Percentiles rank a stretch among this genome's conserved stretches.
phyloP scores from a whole-genome alignment of 2,329 filamentous ascomycete genomes.

The Aspergillus arachidicola region DNA sequence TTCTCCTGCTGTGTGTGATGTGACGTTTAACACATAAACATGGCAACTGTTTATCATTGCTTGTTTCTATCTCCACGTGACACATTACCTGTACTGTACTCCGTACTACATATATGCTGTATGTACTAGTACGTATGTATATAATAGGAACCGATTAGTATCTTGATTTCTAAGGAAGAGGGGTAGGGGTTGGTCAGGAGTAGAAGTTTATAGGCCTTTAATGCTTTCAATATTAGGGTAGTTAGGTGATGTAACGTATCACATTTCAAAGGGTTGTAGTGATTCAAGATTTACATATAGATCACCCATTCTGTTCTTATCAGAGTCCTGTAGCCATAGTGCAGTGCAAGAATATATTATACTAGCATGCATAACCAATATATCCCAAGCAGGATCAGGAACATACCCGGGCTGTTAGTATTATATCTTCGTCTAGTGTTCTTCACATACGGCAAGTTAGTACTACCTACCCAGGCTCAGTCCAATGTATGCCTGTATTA shows the following conservation, averaged over 20 bases:
- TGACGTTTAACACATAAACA: not conserved
- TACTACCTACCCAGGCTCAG: not conserved
- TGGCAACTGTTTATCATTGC: not conserved
- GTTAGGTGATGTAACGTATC: not conserved
- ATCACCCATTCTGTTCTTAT: not conserved
- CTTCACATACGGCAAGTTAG: not conserved
- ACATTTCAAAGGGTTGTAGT: not conserved
- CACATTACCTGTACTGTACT: not conserved
- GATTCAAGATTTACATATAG: not conserved
- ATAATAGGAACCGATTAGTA: not conserved
- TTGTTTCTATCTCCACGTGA: constrained; percentile 24
- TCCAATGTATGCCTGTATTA: not conserved
- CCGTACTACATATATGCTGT: not conserved
- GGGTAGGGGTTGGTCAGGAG: not conserved
- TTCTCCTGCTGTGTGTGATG: not conserved
- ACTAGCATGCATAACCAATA: not conserved
- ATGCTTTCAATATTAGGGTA: not conserved
- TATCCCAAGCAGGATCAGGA: not conserved
- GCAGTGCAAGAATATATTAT: not conserved
- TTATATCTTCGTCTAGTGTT: not conserved
- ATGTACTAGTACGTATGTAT: not conserved
- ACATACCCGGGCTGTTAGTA: not conserved
- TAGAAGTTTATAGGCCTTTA: not conserved
- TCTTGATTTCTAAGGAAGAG: not conserved
- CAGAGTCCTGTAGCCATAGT: not conserved